Evolutionary conservation across 2,329 filamentous ascomycete species (phyloP).

Genomic region (Cladophialophora bantiana): DNA sequence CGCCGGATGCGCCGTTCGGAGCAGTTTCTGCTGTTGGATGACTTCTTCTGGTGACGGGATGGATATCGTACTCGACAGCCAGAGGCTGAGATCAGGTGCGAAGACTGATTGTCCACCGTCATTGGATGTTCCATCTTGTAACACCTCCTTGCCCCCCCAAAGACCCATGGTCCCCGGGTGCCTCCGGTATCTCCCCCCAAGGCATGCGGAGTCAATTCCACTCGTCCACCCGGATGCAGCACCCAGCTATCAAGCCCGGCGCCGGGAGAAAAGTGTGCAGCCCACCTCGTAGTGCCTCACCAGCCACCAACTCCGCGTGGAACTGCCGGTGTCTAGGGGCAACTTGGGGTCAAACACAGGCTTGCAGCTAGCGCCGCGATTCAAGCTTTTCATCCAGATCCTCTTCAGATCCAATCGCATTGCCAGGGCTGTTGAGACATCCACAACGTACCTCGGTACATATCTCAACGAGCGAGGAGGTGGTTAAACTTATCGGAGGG

Average conservation of each 20-base stretch:
- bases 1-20: neutral
- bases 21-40: neutral
- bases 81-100: neutral
- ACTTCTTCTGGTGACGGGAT: neutral
- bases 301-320: neutral
- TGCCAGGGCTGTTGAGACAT: neutral
- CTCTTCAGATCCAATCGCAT: neutral
- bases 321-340: slow-evolving; percentile 1
- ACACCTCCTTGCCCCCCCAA: too few relatives aligned
- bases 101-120: neutral
- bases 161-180: neutral
- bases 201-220: neutral
- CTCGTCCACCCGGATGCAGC: neutral
- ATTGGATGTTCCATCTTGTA: neutral
- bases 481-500: neutral
- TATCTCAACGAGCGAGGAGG: neutral
- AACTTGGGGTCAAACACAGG: neutral
- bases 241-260: neutral
- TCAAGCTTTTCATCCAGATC: neutral
- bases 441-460: neutral
- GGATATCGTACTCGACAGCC: neutral
- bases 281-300: neutral
- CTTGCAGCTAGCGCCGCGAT: neutral
- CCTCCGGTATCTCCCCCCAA: too few relatives aligned
- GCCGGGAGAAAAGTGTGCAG: neutral